Percentiles rank a stretch among this genome's conserved stretches.
Conservation (phyloP, 371 early-diverging fungal species). For the Apophysomyces variabilis region DNA sequence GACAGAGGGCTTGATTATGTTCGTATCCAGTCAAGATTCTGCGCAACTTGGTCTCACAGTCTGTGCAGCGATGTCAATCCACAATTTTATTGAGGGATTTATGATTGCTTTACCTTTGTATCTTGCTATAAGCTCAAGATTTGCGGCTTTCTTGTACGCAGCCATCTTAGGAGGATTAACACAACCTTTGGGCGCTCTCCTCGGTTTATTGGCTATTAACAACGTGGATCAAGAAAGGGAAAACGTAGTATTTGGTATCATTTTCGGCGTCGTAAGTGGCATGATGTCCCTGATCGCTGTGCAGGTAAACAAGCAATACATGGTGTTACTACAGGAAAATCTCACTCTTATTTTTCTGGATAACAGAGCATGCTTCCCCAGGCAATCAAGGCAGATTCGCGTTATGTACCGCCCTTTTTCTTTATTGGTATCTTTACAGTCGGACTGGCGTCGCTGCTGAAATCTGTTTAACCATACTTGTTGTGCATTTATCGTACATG, state of each 20-base stretch:
- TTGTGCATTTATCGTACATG: slow-evolving; percentile 19
- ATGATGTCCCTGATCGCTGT: slow-evolving; percentile 75
- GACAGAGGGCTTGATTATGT: slow-evolving; percentile 79
- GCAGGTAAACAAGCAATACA: slow-evolving; percentile 32
- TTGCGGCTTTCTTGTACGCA: slow-evolving; percentile 66
- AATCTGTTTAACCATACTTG: slow-evolving; percentile 29
- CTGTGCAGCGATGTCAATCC: slow-evolving; percentile 74
- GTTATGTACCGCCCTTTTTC: slow-evolving; percentile 56
- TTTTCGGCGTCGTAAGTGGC: slow-evolving; percentile 64
- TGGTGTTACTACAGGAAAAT: background rate
- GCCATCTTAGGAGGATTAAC: slow-evolving; percentile 70
- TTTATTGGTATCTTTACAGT: slow-evolving; percentile 63
- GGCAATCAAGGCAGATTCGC: slow-evolving; percentile 55
- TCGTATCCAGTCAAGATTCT: slow-evolving; percentile 69
- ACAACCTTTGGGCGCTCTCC: slow-evolving; percentile 66
- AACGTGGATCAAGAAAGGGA: slow-evolving; percentile 46
- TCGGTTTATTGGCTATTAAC: slow-evolving; percentile 55
- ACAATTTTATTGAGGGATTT: slow-evolving; percentile 84
- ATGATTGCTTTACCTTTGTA: slow-evolving; percentile 78
- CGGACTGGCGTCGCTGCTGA: slow-evolving; percentile 49
- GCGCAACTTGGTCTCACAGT: slow-evolving; percentile 71
- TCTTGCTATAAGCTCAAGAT: slow-evolving; percentile 64
- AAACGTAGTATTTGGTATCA: slow-evolving; percentile 53
- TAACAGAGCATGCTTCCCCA: slow-evolving; percentile 57
- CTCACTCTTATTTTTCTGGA: background rate